Percentiles rank a stretch among this genome's conserved stretches.
Evolutionary conservation across 2,329 filamentous ascomycete species (phyloP).

Genomic region (Magnaporthiopsis poae): DNA sequence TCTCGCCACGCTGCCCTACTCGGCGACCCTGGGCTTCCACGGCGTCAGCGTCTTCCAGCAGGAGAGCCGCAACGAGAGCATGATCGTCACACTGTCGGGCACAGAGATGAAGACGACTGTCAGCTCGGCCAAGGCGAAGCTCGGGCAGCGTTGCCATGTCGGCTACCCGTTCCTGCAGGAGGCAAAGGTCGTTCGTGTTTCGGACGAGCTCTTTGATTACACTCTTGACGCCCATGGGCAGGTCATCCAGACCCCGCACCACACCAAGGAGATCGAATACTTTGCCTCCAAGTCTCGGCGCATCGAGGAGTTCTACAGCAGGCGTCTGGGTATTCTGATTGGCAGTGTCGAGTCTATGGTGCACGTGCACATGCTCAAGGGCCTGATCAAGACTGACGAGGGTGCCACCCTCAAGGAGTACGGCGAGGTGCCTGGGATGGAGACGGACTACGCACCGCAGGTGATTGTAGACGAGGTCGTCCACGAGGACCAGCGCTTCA

Average conservation of each 20-base stretch:
- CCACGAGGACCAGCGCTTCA: slow-evolving; percentile 84
- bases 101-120: slow-evolving; percentile 61
- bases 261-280: slow-evolving; percentile 64
- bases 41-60: slow-evolving; percentile 91
- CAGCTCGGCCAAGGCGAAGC: slow-evolving; percentile 63
- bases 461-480: slow-evolving; percentile 80
- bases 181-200: slow-evolving; percentile 77
- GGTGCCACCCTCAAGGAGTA: slow-evolving; percentile 91
- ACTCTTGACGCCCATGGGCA: slow-evolving; percentile 57
- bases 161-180: slow-evolving; percentile 94
- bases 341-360: slow-evolving; percentile 80
- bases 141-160: slow-evolving; percentile 79
- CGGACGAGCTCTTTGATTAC: slow-evolving; percentile 90
- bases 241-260: slow-evolving; percentile 60
- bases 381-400: slow-evolving; percentile 78
- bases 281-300: slow-evolving; percentile 76
- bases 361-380: slow-evolving; percentile 88
- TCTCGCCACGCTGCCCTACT: slow-evolving; percentile 74
- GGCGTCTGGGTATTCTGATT: slow-evolving; percentile 77
- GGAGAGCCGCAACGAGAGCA: slow-evolving; percentile 92
- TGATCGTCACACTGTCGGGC: slow-evolving; percentile 76
- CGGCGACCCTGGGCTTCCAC: slow-evolving; percentile 72
- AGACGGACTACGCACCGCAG: slow-evolving; percentile 85
- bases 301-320: slow-evolving; percentile 82
- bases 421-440: slow-evolving; percentile 70